phyloP scores from a whole-genome alignment of 116 monocot genomes.

The Posidonia oceanica region DNA sequence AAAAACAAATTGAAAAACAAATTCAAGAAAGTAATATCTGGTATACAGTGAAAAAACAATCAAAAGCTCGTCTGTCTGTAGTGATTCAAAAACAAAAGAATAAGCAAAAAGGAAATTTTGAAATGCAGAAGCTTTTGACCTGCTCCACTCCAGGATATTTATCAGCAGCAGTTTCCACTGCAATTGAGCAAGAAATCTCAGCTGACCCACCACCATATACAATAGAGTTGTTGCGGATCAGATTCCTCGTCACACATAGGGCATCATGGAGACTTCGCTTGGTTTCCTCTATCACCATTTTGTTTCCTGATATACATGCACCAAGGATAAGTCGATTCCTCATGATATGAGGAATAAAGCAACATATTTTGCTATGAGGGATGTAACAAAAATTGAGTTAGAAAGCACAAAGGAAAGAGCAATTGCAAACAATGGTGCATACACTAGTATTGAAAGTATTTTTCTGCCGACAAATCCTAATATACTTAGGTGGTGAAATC shows the following conservation, averaged over 20 bases:
- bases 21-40: no score
- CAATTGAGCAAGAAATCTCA: slow-evolving; percentile 85
- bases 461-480: no score
- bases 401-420: no score
- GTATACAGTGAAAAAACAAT: no score
- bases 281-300: slow-evolving; percentile 98
- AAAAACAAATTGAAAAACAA: not conserved
- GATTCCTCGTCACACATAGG: slow-evolving; percentile 87
- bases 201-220: slow-evolving; percentile 98
- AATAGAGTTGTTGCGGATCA: slow-evolving; percentile 92
- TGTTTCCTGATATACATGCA: slow-evolving; percentile 49
- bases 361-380: no score
- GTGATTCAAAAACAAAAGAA: not conserved
- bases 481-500: no score
- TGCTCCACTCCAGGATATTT: slow-evolving; percentile 88
- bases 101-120: not conserved
- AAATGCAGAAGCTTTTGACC: slow-evolving; percentile 29
- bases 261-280: slow-evolving; percentile 93
- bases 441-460: no score
- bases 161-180: slow-evolving; percentile 92
- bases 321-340: not conserved
- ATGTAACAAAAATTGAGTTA: no score
- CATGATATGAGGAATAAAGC: no score
- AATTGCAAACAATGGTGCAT: no score
- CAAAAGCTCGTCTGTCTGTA: no score